These are phyloP conservation scores for Gremmenia infestans DNA, from an alignment of 2,329 filamentous ascomycete species.

Conservation along the genomic window DNA sequence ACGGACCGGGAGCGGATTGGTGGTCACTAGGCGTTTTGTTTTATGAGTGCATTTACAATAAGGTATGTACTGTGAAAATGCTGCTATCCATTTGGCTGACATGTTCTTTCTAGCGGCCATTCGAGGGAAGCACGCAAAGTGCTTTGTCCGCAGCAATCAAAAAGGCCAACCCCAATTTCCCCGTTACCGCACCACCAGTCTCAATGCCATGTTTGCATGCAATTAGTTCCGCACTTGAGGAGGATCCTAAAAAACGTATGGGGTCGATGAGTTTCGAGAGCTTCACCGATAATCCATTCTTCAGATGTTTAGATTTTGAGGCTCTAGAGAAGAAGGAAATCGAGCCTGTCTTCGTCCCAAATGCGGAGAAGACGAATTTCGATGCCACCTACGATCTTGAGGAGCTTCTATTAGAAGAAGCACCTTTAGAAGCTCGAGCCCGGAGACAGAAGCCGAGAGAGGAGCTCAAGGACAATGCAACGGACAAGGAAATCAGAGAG, in stretches of 20 bases:
- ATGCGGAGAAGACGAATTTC: slow-evolving; percentile 97
- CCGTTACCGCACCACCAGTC: slow-evolving; percentile 87
- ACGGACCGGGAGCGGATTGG: slow-evolving; percentile 90
- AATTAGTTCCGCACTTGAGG: slow-evolving; percentile 76
- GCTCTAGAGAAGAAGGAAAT: slow-evolving; percentile 81
- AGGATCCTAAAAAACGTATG: slow-evolving; percentile 74
- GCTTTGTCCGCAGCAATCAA: slow-evolving; percentile 75
- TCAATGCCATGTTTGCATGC: slow-evolving; percentile 84
- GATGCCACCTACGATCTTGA: slow-evolving; percentile 97
- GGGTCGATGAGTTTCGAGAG: slow-evolving; percentile 77
- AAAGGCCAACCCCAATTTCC: slow-evolving; percentile 78
- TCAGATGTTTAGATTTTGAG: slow-evolving; percentile 77
- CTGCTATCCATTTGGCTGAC: neutral
- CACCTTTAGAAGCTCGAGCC: slow-evolving; percentile 86
- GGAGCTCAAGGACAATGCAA: slow-evolving; percentile 87
- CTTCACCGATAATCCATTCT: slow-evolving; percentile 87
- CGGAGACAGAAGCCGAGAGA: slow-evolving; percentile 91
- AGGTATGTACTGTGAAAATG: slow-evolving; percentile 49
- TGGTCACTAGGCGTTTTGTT: slow-evolving; percentile 98
- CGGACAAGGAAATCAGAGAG: slow-evolving; percentile 88
- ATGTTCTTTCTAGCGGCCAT: slow-evolving; percentile 63
- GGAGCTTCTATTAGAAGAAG: slow-evolving; percentile 88
- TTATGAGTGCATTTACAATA: slow-evolving; percentile 99
- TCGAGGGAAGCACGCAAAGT: slow-evolving; percentile 83
- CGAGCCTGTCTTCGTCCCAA: slow-evolving; percentile 86